Evolutionary conservation across 495 filamentous ascomycete species (phyloP), one percentile per base, ranked within the genome.

Genomic region (Penicillium alfredii): DNA sequence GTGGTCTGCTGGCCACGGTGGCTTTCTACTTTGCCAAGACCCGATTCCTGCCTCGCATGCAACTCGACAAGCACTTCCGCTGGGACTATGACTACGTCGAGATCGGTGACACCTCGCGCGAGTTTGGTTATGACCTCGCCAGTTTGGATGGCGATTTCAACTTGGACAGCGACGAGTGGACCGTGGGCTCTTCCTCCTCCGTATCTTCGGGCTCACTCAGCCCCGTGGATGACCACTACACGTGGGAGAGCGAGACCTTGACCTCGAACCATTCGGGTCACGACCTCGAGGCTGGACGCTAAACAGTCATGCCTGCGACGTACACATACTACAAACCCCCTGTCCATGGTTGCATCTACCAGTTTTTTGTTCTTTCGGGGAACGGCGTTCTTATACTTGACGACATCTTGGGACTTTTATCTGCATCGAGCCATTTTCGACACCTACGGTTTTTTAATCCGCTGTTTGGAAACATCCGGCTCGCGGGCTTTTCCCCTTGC

Each of bases 21-120:
- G 67, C 77, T 13, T 96, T 87, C 69, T 90, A 84, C 63, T 73
- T 90, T 30, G 77, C 84, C 24, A 80, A 86, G 51, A 74, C 76
- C 30, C 77, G 79, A 17, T 95, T 87, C 67, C 69, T 96, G 9
- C 87, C 90, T 1, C 75, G 86, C 15, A 64, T 78, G 24, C 89
- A 96, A 59, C 48, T 64, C 19, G 87, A 85, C 61, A 95, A 95
- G 72, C 76, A 67, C 40, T 85, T 82, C 60, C 79, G 89, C 21
- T 96, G 90, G 90, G 82, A 95, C 48, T 96, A 96, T 63, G 89
- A 96, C 55, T 95, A 92, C 49, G 77, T 88, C 29, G 89, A 96
- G 57, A 55, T 78, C 28, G 90, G 90, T 33, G 77, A 83, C 34
- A 59, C 64, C 27, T 54, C 66, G 6, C 66, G 68, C 14, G 66